phyloP scores from a whole-genome alignment of 129 eudicot species.

The Cynara cardunculus region DNA sequence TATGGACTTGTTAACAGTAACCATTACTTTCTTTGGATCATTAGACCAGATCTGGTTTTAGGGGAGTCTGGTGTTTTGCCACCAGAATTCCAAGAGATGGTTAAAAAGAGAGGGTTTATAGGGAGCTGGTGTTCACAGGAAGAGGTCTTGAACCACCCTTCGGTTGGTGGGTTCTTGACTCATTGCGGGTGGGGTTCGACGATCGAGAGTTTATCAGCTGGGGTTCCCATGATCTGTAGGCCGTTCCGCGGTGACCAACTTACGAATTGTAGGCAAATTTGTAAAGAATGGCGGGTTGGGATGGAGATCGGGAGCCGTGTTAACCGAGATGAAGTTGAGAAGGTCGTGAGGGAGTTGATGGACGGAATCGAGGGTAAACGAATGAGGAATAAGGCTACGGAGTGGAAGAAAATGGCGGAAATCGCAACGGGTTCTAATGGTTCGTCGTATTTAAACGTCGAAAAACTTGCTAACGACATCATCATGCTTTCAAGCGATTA shows the following conservation, averaged over 20 bases:
- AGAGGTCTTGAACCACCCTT: slow-evolving; percentile 23
- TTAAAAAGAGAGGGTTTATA: slow-evolving; percentile 18
- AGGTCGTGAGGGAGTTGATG: neutral
- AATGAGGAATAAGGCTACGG: slow-evolving; percentile 3
- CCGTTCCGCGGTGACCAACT: slow-evolving; percentile 13
- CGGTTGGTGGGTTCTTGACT: slow-evolving; percentile 31
- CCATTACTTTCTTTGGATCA: slow-evolving; percentile 31
- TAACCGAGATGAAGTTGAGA: neutral
- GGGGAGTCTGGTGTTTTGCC: slow-evolving; percentile 15
- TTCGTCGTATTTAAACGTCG: slow-evolving; percentile 8
- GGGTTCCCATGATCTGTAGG: slow-evolving; percentile 32
- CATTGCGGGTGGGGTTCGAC: slow-evolving; percentile 30
- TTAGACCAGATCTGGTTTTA: slow-evolving; percentile 25
- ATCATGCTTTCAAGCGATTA: neutral
- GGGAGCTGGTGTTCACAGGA: slow-evolving; percentile 29
- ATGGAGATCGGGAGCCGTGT: neutral
- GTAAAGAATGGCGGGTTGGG: neutral
- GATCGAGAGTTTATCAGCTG: slow-evolving; percentile 27
- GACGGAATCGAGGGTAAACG: neutral
- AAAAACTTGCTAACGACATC: slow-evolving; percentile 10
- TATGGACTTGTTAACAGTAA: slow-evolving; percentile 36
- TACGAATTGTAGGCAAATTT: neutral
- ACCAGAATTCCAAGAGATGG: slow-evolving; percentile 6
- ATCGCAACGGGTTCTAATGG: slow-evolving; percentile 8
- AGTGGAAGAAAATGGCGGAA: neutral